Base-by-base conservation (phyloP, 2,329 filamentous ascomycete genomes). In the Chaetomium olivaceum region DNA sequence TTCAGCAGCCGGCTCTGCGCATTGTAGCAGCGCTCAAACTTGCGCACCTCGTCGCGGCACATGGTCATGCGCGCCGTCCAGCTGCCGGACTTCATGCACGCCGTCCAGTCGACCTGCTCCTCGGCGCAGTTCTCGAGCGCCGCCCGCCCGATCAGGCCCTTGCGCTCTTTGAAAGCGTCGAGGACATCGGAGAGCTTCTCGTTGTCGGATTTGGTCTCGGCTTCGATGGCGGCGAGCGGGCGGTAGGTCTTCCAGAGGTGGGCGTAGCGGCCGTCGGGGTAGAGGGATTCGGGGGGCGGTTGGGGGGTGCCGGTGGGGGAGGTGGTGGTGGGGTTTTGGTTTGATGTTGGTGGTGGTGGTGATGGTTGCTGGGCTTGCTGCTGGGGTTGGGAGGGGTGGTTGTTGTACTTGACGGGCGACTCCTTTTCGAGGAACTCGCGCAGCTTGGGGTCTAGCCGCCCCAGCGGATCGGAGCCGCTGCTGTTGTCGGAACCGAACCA, bases 171-270 rank as follows among this genome's bases (percentile, higher is more conserved):
- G 83, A 89, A 96, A 7, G 87, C 89, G 61, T 94, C 90, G 60
- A 97, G 81, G 63, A 98, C 88, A 75, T 92, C 88, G 76, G 86
- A 84, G 70, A 96, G 84, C 76, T 91, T 90, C 75, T 97, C 93
- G 73, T 92, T 88, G 72, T 95, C 91, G 48, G 86, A 87, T 75
- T 90, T 90, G 23, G 83, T 83, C 67, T 87, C 87, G 58, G 85
- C 83, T 73, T 94, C 89, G 67, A 96, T 80, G 64, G 90, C 82
- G 43, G 82, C 76, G 61, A 91, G 87, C 9, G 94, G 89, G 65
- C 85, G 85, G 82, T 99, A 99, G 65, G 86, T 92, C 79, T 93
- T 94, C 95, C 95, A 99, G 36, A 99, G 82, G 76, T 98, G 86
- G 63, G 93, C 92, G 78, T 88, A 88, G 54, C 85, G 82, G n/a